phyloP scores from a whole-genome alignment of 441 rosid species.

The Sinapis alba region DNA sequence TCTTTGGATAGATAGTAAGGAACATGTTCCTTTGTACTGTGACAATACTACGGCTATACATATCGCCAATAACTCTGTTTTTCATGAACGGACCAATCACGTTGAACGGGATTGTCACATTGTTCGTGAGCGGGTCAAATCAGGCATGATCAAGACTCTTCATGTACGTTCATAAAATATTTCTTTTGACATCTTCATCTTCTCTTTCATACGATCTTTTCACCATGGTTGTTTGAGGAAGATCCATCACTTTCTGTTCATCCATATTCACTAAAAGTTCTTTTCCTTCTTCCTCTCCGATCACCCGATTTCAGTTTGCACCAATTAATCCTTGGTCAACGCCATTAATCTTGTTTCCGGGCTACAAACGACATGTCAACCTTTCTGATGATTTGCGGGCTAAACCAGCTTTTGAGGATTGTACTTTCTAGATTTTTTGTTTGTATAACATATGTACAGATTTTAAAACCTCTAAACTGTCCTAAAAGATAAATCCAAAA shows the following conservation, averaged over 20 bases:
- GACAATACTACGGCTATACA: not conserved
- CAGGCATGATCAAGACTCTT: too few species aligned
- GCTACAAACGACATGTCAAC: conserved; percentile 12
- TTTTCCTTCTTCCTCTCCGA: not conserved
- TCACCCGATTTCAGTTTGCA: not conserved
- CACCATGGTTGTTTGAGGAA: too few species aligned
- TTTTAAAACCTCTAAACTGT: not conserved
- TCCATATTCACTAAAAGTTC: not conserved
- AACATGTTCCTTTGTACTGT: not conserved
- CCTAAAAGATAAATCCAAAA: not conserved
- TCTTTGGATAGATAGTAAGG: not conserved
- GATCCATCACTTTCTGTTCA: too few species aligned
- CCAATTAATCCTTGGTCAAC: not conserved
- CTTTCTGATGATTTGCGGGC: not conserved
- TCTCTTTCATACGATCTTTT: too few species aligned
- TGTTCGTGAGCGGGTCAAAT: not conserved
- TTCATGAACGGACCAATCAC: not conserved
- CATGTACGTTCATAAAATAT: too few species aligned
- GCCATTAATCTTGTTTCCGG: not conserved
- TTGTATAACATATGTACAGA: not conserved
- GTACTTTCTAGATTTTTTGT: too few species aligned
- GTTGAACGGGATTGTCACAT: not conserved
- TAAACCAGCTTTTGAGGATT: too few species aligned
- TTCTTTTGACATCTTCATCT: too few species aligned
- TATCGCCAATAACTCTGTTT: not conserved